Percentiles rank a stretch among this genome's conserved stretches.
phyloP scores from a whole-genome alignment of 2,329 filamentous ascomycete species.

The Lasiodiplodia citricola region DNA sequence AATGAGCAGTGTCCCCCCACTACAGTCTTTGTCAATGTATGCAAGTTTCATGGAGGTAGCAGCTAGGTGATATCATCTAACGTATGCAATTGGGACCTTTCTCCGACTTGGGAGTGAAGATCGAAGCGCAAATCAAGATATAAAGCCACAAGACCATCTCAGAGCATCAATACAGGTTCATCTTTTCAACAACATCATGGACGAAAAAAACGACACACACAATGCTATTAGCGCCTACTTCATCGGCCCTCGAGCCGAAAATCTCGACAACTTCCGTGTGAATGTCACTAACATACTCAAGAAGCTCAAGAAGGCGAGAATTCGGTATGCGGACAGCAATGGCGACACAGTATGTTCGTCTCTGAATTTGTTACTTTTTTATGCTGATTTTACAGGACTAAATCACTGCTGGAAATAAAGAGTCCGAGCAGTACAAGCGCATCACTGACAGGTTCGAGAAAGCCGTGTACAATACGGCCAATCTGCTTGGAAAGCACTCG shows the following conservation, averaged over 20 bases:
- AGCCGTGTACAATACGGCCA: constrained; percentile 44
- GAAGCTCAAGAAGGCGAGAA: constrained; percentile 41
- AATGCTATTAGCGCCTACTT: constrained; percentile 48
- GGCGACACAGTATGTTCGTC: constrained; percentile 33
- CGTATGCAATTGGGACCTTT: too few species aligned
- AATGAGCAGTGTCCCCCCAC: too few species aligned
- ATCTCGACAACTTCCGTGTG: constrained; percentile 47
- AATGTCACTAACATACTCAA: constrained; percentile 50
- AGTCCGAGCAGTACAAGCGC: constrained; percentile 35
- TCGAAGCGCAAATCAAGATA: neutral
- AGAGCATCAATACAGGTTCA: neutral
- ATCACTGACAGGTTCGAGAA: constrained; percentile 44
- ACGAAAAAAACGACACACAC: constrained; percentile 1
- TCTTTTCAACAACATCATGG: neutral
- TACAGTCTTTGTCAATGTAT: too few species aligned
- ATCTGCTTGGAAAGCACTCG: constrained; percentile 49
- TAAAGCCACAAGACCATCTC: neutral
- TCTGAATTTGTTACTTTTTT: too few species aligned
- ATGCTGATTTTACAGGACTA: constrained; percentile 36
- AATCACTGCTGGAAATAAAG: constrained; percentile 32
- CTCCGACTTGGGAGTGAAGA: too few species aligned
- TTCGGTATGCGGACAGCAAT: constrained; percentile 45
- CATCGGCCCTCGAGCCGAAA: constrained; percentile 52
- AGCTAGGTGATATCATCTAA: too few species aligned
- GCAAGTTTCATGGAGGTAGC: too few species aligned